Percentiles rank a stretch among this genome's conserved stretches.
These are phyloP conservation scores for Bolboschoenoplectus hybrid DNA, from an alignment of 202 grass and related monocot genomes.

Conservation along the genomic window DNA sequence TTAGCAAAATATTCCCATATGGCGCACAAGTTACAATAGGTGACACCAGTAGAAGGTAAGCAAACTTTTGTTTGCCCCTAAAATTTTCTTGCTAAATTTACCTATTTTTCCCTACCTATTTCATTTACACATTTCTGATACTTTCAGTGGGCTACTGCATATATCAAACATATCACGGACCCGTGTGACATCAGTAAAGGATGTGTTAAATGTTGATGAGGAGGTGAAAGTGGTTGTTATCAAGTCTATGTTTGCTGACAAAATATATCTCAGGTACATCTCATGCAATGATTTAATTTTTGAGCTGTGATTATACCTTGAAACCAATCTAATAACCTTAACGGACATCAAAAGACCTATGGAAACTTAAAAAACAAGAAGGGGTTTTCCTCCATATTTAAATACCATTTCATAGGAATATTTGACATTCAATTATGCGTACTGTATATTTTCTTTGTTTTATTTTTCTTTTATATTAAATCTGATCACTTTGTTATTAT, in stretches of 20 bases:
- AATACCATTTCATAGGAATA: slow-evolving; percentile 8
- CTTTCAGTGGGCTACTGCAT: slow-evolving; percentile 83
- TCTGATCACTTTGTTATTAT: slow-evolving; percentile 31
- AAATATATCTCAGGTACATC: slow-evolving; percentile 78
- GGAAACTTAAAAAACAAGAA: neutral
- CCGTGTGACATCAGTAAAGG: slow-evolving; percentile 57
- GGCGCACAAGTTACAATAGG: slow-evolving; percentile 77
- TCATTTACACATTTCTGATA: slow-evolving; percentile 39
- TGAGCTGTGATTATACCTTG: neutral
- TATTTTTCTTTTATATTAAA: neutral
- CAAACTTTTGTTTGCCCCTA: slow-evolving; percentile 3
- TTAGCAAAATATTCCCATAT: slow-evolving; percentile 76
- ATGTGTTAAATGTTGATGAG: slow-evolving; percentile 68
- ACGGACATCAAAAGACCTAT: neutral
- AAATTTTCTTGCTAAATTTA: neutral
- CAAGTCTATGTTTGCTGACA: slow-evolving; percentile 77
- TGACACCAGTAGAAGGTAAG: slow-evolving; percentile 75
- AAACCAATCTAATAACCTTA: neutral
- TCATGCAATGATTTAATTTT: slow-evolving; percentile 23
- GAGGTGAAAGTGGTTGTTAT: slow-evolving; percentile 84
- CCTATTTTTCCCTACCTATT: neutral
- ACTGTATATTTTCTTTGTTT: neutral
- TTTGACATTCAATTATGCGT: neutral
- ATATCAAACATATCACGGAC: slow-evolving; percentile 76
- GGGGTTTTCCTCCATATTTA: neutral